These are phyloP conservation scores for Mucor velutinosus DNA, from an alignment of 371 early-diverging fungal species.

Conservation along the genomic window DNA sequence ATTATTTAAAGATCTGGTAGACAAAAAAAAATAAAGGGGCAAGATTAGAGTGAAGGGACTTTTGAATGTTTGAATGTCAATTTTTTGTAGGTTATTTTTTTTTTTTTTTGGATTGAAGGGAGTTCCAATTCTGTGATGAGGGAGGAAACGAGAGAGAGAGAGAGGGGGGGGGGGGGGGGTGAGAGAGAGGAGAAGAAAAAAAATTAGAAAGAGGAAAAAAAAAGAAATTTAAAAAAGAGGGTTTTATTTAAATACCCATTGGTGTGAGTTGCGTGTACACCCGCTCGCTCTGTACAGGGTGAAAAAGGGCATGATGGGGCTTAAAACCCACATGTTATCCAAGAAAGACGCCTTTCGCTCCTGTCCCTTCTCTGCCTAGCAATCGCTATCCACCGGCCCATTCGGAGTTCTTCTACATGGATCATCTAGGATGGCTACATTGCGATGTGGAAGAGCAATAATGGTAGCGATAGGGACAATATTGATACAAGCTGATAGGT, in stretches of 20 bases:
- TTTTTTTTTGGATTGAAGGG: background rate
- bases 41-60: background rate
- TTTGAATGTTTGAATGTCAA: background rate
- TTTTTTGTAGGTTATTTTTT: background rate
- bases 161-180: background rate
- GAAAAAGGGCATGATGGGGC: background rate
- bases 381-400: background rate
- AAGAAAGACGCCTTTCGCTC: background rate
- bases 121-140: background rate
- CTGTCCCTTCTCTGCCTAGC: background rate
- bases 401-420: background rate
- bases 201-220: background rate
- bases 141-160: background rate
- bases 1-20: background rate
- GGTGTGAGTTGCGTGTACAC: background rate
- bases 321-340: background rate
- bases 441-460: background rate
- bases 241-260: slow-evolving; percentile 1
- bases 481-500: background rate
- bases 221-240: background rate
- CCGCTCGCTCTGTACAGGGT: background rate
- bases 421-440: background rate
- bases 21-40: background rate
- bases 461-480: background rate
- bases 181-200: background rate